Percentiles rank a stretch among this genome's conserved stretches.
These are phyloP conservation scores for Boletus pseudo-olivaceus DNA, from an alignment of 768 basidiomycete genomes.

Conservation along the genomic window DNA sequence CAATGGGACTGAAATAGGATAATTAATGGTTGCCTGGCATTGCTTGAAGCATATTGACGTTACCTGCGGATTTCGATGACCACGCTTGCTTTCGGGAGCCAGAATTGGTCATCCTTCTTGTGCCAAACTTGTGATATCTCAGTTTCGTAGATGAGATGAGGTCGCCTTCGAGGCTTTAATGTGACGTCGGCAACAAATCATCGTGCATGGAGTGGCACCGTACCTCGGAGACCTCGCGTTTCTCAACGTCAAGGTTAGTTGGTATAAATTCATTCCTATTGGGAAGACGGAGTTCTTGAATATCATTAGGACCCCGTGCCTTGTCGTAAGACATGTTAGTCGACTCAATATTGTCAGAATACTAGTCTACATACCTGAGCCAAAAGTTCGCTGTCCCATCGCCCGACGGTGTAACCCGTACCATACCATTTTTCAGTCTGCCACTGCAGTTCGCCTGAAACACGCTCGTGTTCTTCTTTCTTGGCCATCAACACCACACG, in stretches of 20 bases:
- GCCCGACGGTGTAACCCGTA: constrained; percentile 78
- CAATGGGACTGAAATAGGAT: constrained; percentile 44
- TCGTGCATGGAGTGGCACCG: constrained; percentile 4
- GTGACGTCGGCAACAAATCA: not conserved
- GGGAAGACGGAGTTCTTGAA: constrained; percentile 73
- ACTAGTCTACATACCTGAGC: constrained; percentile 38
- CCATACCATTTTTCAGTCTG: constrained; percentile 88
- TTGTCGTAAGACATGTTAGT: constrained; percentile 25
- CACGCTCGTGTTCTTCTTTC: constrained; percentile 54
- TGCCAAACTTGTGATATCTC: constrained; percentile 80
- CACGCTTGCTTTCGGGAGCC: constrained; percentile 85
- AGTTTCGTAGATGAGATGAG: constrained; percentile 72
- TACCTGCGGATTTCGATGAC: constrained; percentile 76
- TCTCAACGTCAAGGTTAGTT: constrained; percentile 78
- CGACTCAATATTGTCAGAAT: not conserved
- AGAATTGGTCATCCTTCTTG: constrained; percentile 97
- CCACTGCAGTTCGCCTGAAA: constrained; percentile 56
- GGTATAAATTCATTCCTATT: constrained; percentile 91
- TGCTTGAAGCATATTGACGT: constrained; percentile 3
- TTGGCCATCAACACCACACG: constrained; percentile 80
- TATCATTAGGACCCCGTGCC: constrained; percentile 63
- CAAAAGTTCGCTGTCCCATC: constrained; percentile 61
- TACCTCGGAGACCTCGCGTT: constrained; percentile 63
- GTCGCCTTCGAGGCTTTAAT: constrained; percentile 66
- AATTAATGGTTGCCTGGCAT: not conserved